Percentiles rank a stretch among this genome's conserved stretches.
These are phyloP conservation scores for Sporisorium reilianum DNA, from an alignment of 1,284 basidiomycete genomes.

Conservation along the genomic window DNA sequence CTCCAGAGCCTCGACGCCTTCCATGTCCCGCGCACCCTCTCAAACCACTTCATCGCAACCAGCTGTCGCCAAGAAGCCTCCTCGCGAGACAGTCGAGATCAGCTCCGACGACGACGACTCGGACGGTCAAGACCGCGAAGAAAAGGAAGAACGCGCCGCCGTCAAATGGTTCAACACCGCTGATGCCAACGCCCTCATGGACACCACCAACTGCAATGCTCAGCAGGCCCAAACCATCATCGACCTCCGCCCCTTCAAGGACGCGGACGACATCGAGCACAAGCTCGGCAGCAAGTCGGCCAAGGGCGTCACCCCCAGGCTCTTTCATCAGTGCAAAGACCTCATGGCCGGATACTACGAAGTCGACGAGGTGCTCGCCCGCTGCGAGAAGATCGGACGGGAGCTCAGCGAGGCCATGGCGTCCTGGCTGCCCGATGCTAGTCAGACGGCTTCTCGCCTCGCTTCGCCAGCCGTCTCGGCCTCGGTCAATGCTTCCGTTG, in stretches of 20 bases:
- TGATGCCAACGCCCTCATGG: slow-evolving; percentile 80
- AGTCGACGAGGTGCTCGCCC: slow-evolving; percentile 88
- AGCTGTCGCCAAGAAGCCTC: slow-evolving; percentile 10
- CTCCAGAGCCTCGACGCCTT: slow-evolving; percentile 28
- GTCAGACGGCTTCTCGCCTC: slow-evolving; percentile 53
- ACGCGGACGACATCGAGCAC: slow-evolving; percentile 76
- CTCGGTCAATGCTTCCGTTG: slow-evolving; percentile 29
- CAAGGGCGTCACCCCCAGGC: slow-evolving; percentile 88
- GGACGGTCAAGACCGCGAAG: slow-evolving; percentile 51
- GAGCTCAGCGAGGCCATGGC: slow-evolving; percentile 77
- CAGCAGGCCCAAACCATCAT: slow-evolving; percentile 87
- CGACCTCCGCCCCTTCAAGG: slow-evolving; percentile 82
- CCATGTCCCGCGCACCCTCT: slow-evolving; percentile 20
- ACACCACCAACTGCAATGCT: slow-evolving; percentile 86
- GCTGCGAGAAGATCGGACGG: slow-evolving; percentile 86
- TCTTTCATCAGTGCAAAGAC: slow-evolving; percentile 89
- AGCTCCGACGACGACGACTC: slow-evolving; percentile 58
- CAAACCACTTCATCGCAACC: slow-evolving; percentile 8
- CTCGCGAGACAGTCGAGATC: slow-evolving; percentile 30
- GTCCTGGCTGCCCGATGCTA: slow-evolving; percentile 76
- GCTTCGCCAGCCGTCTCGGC: slow-evolving; percentile 33
- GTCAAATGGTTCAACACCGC: slow-evolving; percentile 86
- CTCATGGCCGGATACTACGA: slow-evolving; percentile 88
- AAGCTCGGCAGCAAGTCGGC: slow-evolving; percentile 82
- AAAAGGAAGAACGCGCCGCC: slow-evolving; percentile 57